Conservation (phyloP, 768 basidiomycete species). For the Leucocoprinus birnbaumii region DNA sequence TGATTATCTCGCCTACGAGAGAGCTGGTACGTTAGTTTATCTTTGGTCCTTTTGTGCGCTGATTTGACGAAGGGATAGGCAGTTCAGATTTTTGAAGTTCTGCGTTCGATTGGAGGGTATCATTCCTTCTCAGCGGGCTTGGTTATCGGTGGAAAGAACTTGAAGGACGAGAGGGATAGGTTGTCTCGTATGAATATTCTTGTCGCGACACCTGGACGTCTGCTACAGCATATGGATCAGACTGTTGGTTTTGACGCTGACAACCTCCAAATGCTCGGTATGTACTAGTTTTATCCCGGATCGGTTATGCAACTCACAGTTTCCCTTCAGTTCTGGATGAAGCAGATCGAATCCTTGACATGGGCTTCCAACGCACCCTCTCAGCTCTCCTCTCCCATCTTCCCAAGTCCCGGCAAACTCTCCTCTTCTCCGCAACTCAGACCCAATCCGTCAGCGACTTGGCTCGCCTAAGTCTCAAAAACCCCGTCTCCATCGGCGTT, state of each 20-base stretch:
- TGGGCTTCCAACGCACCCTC: conserved; percentile 90
- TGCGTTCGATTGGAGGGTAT: conserved; percentile 88
- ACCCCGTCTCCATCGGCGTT: conserved; percentile 74
- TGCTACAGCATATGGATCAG: conserved; percentile 98
- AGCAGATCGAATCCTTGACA: conserved; percentile 94
- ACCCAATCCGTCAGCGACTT: conserved; percentile 86
- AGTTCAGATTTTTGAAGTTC: conserved; percentile 95
- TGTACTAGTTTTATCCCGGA: conserved; percentile 23
- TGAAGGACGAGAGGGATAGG: conserved; percentile 90
- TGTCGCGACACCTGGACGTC: conserved; percentile 93
- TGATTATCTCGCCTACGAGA: conserved; percentile 92
- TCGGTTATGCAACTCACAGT: background rate
- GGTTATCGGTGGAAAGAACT: conserved; percentile 93
- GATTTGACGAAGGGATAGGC: conserved; percentile 46
- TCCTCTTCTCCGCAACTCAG: conserved; percentile 97
- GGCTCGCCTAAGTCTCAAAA: conserved; percentile 83
- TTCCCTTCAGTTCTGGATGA: conserved; percentile 79
- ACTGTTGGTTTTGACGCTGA: conserved; percentile 92
- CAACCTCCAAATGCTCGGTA: conserved; percentile 88
- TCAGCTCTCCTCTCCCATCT: conserved; percentile 91
- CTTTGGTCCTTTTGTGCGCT: background rate
- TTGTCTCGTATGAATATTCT: conserved; percentile 95
- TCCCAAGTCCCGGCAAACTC: conserved; percentile 87
- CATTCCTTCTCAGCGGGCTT: conserved; percentile 93
- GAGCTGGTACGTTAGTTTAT: conserved; percentile 63